Evolutionary conservation across 129 eudicot genomes (phyloP), one percentile per base, ranked within the genome.

Genomic region (Flaveria linearis): DNA sequence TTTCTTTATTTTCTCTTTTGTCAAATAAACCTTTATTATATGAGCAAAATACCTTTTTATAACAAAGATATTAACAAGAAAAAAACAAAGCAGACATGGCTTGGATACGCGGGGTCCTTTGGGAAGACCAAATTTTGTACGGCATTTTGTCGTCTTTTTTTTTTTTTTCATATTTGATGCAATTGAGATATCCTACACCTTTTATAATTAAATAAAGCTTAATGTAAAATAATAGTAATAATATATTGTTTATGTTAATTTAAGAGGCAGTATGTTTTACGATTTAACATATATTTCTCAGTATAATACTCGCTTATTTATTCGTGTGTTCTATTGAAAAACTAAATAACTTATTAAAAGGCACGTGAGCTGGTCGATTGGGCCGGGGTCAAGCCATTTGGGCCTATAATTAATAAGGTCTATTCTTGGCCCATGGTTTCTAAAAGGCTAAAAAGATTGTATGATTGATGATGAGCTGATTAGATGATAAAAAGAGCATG

Each of bases 91-190:
- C 63, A 62, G 69, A 64, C 83, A 65, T 80, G 17, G 63, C 78
- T 72, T 72, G 68, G 83, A 79, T 72, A 80, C 51, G 83, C 78
- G 74, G 74, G 73, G 78, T 25, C 73, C 83, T 73, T 80, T 64
- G 83, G 83, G 78, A 80, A 80, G 74, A 73, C 52, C 68, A 28
- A 47, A 39, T 80, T 52, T 80, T 65, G 79, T 80, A 80, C 83
- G 79, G 68, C 56, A 49, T 12, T 73, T 73, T 80, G 83, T 80
- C 83, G 72, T 63, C 45, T 72, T 72, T 71, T 71, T 20, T 71
- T 72, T 46, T n/a, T 20, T 71, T 72, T 46, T n/a, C n/a, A 12
- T 70, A 17, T 70, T 70, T 58, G 49, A 57, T 69, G 60, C 61
- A 42, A 41, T 76, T 67, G 20, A 76, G 62, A 65, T 20, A 11